Evolutionary conservation across 2,329 filamentous ascomycete genomes (phyloP), one percentile per base, ranked within the genome.

Genomic region (Stachybotrys chartarum): DNA sequence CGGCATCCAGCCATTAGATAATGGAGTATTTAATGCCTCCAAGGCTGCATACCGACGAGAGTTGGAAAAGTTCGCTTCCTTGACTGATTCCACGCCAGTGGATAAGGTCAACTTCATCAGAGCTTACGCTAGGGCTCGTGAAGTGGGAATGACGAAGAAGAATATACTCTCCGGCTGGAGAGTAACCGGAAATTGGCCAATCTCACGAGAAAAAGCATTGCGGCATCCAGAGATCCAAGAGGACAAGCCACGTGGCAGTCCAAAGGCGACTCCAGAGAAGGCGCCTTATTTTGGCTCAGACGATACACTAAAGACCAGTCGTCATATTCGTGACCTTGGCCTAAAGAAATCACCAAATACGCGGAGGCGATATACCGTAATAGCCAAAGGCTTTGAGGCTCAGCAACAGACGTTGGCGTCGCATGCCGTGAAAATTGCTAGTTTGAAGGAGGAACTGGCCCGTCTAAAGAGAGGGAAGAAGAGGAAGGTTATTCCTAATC

Each of bases 81-180:
- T 57, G 50, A 57, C 55, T 47, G 55, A 57, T 57, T 57, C 48
- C 30, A 50, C 48, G 48, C 5, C 5, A 30, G 48, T 50, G 30
- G 30, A 50, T 50, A 50, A 50, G 7, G 48, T 50, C 48, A 50
- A 50, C 7, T 50, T 50, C 24, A n/a, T 50, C 24, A 7, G 30
- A 32, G 57, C 57, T 44, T 58, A 57, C 16, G 53, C 55, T 47
- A 58, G 55, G 30, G 53, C 55, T 31, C 42, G 48, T 17, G 18
- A 30, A 52, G 55, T 57, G n/a, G 45, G 53, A 46, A 58, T 58
- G 51, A 55, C 55, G 2, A 49, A 47, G 44, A 52, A 54, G 50
- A 58, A 56, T 24, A 56, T 58, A 53, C 50, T 58, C 30, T 55
- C 57, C 6, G 52, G 54, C 32, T 58, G 55, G 57, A 56, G 57